A percentile compares a stretch with the other conserved stretches of the same genome.
phyloP scores from a whole-genome alignment of 176 grass and related monocot genomes.

The Juncus effusus region DNA sequence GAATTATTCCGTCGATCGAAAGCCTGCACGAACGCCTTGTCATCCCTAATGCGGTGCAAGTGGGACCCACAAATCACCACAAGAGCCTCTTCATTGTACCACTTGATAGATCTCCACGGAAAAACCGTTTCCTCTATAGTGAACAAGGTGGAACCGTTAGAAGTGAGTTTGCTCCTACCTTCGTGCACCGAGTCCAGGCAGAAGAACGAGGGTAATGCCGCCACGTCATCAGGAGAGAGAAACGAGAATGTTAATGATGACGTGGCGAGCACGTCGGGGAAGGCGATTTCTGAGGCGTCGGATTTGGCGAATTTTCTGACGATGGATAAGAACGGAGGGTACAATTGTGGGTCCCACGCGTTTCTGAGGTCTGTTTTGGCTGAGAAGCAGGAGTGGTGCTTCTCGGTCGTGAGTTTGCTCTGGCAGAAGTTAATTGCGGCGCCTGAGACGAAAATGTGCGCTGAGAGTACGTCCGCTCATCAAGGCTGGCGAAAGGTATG shows the following conservation, averaged over 20 bases:
- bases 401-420: slow-evolving; percentile 94
- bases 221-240: slow-evolving; percentile 27
- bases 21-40: slow-evolving; percentile 85
- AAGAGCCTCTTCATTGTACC: slow-evolving; percentile 89
- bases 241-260: slow-evolving; percentile 44
- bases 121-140: slow-evolving; percentile 96
- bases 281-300: slow-evolving; percentile 75
- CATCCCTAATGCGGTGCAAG: slow-evolving; percentile 73
- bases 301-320: slow-evolving; percentile 95
- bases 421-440: slow-evolving; percentile 94
- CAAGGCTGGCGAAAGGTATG: slow-evolving; percentile 97
- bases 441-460: slow-evolving; percentile 95
- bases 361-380: slow-evolving; percentile 78
- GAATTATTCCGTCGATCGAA: slow-evolving; percentile 88
- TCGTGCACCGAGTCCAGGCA: slow-evolving; percentile 31
- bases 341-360: slow-evolving; percentile 61
- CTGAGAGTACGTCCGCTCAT: slow-evolving; percentile 98
- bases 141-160: slow-evolving; percentile 91
- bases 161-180: slow-evolving; percentile 58
- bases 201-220: slow-evolving; percentile 44
- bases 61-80: slow-evolving; percentile 81
- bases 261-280: slow-evolving; percentile 63
- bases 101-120: slow-evolving; percentile 94
- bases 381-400: slow-evolving; percentile 91
- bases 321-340: slow-evolving; percentile 85